Base-by-base conservation (phyloP, 805 yeast species). In the Myxozyma sirexii region DNA sequence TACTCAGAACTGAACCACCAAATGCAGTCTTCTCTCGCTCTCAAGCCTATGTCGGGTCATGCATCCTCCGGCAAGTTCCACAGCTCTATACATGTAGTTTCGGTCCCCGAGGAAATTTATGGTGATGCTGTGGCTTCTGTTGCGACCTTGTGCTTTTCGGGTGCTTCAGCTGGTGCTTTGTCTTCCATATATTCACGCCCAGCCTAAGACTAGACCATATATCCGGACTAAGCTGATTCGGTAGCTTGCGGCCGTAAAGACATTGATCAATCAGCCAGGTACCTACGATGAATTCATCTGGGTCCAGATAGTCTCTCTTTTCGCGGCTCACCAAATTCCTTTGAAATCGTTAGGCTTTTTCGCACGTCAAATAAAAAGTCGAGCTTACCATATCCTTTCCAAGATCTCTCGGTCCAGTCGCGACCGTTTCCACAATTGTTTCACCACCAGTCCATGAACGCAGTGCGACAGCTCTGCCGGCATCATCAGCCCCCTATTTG, bases 201-300 rank as follows among this genome's bases (percentile, higher is more conserved):
- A 77, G 69, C 50, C 77, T 68, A 1, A 88, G 88, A 72, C 96
- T 88, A 44, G 82, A 81, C 98, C 98, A 94, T 1, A 93, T 84
- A 29, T 79, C 80, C 4, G 81, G 82, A 42, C 82, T 84, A 4
- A 94, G 82, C 39, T 74, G 74, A 60, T 82, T 80, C 0, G 99
- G 98, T 50, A 94, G 75, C 71, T 94, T 94, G 41, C 96, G 79
- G 0, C 99, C 99, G 71, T 93, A 94, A 13, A 94, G 77, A 70
- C 97, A 89, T 74, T 94, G 99, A 72, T 94, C 99, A 1, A 94
- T 92, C 3, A 92, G 74, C 99, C 99, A 94, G 88, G 89, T 92
- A 0, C 99, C 99, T n/a, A 92, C 93, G 33, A 93, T 76, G 68
- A 94, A 94, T 64, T 92, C 93, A 38, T 84, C 86, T 62, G 89